Base-by-base conservation (phyloP, 441 rosid genomes). In the Adansonia gregorii region DNA sequence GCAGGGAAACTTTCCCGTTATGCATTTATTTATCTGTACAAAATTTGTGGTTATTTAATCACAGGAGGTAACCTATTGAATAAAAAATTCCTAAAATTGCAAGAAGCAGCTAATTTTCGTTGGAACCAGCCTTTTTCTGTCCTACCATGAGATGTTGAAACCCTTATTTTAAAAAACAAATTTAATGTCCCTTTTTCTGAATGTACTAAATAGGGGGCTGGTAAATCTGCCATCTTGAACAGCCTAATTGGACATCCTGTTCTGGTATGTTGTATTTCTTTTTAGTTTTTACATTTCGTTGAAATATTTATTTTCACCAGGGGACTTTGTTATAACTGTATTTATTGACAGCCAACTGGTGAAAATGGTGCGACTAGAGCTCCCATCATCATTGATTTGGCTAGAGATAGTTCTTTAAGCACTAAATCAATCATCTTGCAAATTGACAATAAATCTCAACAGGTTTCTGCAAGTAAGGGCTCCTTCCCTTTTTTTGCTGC, bases 341-440 rank as follows among this genome's bases (percentile, higher is more conserved):
- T 72, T 61, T 48, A 27, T 80, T 81, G 78, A 83, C 84, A 95
- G 98, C 98, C 98, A 72, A 93, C 98, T 67, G 98, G 98, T 71
- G 98, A 94, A 88, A 93, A 93, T 85, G 98, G 98, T 78, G 98
- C 98, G 73, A 95, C 98, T 60, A 90, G 98, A 15, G 93, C 97
- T 82, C 98, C 98, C 43, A 95, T 95, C 79, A 74, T 82, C 65
- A 84, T 93, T 73, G 97, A 91, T 78, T 86, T 94, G 72, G 35
- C 72, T 45, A 67, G 72, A 81, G 98, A 95, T 83, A 22, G 67
- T 83, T 90, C 98, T 43, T 75, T 95, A 77, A 93, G 86, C 76
- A 88, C 88, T 87, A 94, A 89, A 73, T 86, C 97, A 1, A 91
- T 95, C 45, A 81, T 90, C 67, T 79, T 93, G 84, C 93, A 87